A percentile compares a stretch with the other conserved stretches of the same genome.
Conservation (phyloP, 1,284 basidiomycete genomes). For the Rhizoctonia solani region DNA sequence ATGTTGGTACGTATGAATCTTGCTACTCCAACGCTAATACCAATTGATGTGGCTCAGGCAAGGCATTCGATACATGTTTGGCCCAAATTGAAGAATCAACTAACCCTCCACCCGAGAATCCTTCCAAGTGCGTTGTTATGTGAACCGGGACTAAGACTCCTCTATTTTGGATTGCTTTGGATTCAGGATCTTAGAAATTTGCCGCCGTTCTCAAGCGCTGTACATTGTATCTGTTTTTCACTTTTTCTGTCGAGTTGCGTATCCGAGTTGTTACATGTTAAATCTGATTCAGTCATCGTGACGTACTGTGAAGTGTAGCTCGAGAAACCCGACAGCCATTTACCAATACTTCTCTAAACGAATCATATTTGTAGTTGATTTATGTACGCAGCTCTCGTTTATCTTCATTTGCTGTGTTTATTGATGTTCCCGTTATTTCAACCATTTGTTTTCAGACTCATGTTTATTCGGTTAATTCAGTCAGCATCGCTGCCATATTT, state of each 20-base stretch:
- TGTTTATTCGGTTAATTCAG: no score
- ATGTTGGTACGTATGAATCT: conserved; percentile 73
- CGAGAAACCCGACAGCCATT: conserved; percentile 1
- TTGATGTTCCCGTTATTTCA: no score
- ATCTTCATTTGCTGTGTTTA: no score
- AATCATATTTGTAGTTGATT: no score
- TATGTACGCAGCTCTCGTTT: background rate
- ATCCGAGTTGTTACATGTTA: conserved; percentile 2
- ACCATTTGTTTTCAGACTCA: no score
- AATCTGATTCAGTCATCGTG: conserved; percentile 18
- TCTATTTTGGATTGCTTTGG: conserved; percentile 18
- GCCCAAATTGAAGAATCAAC: conserved; percentile 76
- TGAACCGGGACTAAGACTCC: conserved; percentile 50
- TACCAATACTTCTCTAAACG: no score
- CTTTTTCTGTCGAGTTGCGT: background rate
- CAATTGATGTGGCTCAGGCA: conserved; percentile 53
- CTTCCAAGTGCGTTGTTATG: conserved; percentile 70
- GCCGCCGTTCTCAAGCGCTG: conserved; percentile 4
- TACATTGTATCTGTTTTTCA: background rate
- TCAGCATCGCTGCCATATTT: no score
- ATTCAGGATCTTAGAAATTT: no score
- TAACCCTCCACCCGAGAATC: conserved; percentile 49
- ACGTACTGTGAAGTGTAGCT: conserved; percentile 5
- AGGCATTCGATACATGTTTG: conserved; percentile 87
- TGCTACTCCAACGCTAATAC: conserved; percentile 14